Evolutionary conservation across 805 yeast genomes (phyloP), one percentile per base, ranked within the genome.

Genomic region (Yarrowia sp.): DNA sequence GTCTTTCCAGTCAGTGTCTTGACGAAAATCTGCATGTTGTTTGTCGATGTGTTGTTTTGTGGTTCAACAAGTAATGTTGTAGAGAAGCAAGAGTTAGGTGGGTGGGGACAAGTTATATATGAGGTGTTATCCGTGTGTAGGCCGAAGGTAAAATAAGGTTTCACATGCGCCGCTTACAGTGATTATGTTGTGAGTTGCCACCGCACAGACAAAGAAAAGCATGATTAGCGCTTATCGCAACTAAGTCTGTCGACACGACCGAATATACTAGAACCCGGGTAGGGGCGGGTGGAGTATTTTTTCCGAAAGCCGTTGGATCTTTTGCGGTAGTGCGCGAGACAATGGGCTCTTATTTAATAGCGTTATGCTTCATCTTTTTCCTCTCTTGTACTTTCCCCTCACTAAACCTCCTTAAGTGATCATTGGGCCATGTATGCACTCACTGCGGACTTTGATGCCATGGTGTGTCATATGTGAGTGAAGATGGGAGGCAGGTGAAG

Each of bases 1-100:
- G 96, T 90, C 87, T 90, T 90, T 79, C 96, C 96, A 47, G 96
- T 90, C 78, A 90, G 80, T 69, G 95, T 90, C 84, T 91, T 90
- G 77, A 90, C 96, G 79, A 90, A 90, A 70, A 86, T 86, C 77
- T 85, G 88, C 88, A 86, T 84, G 78, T 17, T 58, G 50, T 15
- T 33, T 24, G 24, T 30, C 33, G 39, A 14, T 43, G 30, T 40
- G 63, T 40, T 55, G 50, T 58, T 33, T 17, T 43, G 63, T 40
- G 17, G 24, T 58, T 42, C 50, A 55, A 40, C 63, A 43, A 14
- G 39, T 30, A 6, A 47, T 43, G 50, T 30, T 43, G 64, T 58
- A 42, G 49, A 24, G 40, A 39, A 52, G 64, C 64, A 58, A 58
- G 64, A 17, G 40, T 34, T 33, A 14, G 6, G 50, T 14, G 50